Evolutionary conservation across 1,284 basidiomycete genomes (phyloP).

Genomic region (Kalmanozyma brasiliensis): DNA sequence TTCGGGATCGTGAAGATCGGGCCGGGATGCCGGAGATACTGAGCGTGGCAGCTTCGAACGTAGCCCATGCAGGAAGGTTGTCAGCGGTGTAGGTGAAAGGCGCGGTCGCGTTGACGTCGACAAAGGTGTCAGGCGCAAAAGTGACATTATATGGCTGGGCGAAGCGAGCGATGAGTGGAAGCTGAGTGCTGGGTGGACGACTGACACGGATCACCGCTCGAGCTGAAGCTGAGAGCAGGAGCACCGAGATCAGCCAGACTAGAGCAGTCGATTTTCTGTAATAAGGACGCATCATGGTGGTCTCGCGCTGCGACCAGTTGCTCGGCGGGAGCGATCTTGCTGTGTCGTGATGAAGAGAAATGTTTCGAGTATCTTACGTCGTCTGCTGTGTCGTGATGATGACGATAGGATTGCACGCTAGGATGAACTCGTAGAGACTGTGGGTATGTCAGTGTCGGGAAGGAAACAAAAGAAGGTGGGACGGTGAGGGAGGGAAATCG

Average conservation of each 20-base stretch:
- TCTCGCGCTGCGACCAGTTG: background rate
- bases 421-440: too few relatives aligned
- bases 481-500: too few relatives aligned
- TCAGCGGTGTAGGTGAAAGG: slow-evolving; percentile 33
- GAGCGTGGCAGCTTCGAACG: slow-evolving; percentile 45
- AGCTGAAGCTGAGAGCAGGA: background rate
- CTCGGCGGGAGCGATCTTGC: background rate
- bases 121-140: slow-evolving; percentile 55
- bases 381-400: too few relatives aligned
- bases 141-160: slow-evolving; percentile 56
- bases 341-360: too few relatives aligned
- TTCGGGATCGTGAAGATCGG: slow-evolving; percentile 6
- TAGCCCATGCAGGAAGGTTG: slow-evolving; percentile 58
- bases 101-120: slow-evolving; percentile 23
- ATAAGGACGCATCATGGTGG: slow-evolving; percentile 5
- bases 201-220: slow-evolving; percentile 38
- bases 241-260: slow-evolving; percentile 9
- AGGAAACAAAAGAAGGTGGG: too few relatives aligned
- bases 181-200: slow-evolving; percentile 46
- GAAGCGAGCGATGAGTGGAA: slow-evolving; percentile 57
- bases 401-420: too few relatives aligned
- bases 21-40: slow-evolving; percentile 56
- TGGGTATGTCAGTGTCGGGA: too few relatives aligned
- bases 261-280: background rate
- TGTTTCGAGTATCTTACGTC: too few relatives aligned